Conservation (phyloP, 2,329 filamentous ascomycete genomes). For the Podosphaera aphanis region DNA sequence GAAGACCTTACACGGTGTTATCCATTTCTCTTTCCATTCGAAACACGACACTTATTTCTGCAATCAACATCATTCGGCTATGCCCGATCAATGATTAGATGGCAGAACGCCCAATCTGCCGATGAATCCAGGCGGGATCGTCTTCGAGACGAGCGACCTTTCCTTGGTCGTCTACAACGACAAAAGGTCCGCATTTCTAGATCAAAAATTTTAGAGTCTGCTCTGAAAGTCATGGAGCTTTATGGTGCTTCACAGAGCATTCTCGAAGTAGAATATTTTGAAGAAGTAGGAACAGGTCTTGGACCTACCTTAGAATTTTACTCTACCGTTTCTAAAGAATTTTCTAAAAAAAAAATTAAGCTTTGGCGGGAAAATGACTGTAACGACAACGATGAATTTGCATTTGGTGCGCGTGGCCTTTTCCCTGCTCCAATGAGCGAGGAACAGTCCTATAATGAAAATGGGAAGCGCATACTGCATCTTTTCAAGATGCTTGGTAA, state of each 20-base stretch:
- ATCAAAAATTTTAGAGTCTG: conserved; percentile 84
- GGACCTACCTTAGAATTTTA: conserved; percentile 96
- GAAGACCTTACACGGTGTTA: conserved; percentile 85
- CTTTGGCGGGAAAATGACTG: conserved; percentile 86
- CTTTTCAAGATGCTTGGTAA: conserved; percentile 87
- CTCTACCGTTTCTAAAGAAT: conserved; percentile 88
- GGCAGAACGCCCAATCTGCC: conserved; percentile 73
- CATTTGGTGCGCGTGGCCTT: conserved; percentile 61
- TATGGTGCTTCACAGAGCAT: conserved; percentile 95
- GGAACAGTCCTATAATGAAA: conserved; percentile 47
- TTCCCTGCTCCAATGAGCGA: conserved; percentile 81
- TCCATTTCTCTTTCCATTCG: conserved; percentile 93
- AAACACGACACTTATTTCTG: conserved; percentile 86
- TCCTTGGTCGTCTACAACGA: conserved; percentile 72
- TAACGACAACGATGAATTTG: conserved; percentile 50
- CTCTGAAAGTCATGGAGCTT: conserved; percentile 94
- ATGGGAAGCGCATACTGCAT: conserved; percentile 69
- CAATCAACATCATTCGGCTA: conserved; percentile 98
- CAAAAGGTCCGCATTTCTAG: conserved; percentile 97
- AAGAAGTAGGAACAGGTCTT: conserved; percentile 88
- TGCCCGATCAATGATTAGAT: conserved; percentile 86
- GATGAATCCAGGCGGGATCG: conserved; percentile 65
- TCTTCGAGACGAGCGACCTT: conserved; percentile 68
- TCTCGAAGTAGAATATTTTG: conserved; percentile 93
- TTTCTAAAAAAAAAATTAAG: conserved; percentile 89